Evolutionary conservation across 106 monocot species (phyloP).

Genomic region (Apostasia ramifera): DNA sequence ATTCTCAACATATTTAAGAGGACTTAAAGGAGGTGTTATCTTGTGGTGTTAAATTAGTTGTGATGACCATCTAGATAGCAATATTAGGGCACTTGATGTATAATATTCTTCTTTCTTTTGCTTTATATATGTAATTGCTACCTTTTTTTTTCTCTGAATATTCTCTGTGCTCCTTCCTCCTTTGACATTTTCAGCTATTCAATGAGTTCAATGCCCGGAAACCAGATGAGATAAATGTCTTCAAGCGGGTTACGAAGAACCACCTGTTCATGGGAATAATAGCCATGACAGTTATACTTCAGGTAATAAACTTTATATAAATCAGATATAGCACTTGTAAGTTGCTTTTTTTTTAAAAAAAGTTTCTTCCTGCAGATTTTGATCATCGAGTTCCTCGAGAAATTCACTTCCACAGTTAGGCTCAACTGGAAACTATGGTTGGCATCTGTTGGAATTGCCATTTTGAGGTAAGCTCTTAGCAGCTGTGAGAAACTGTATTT

Average conservation of each 20-base stretch:
- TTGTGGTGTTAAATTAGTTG: too few species aligned
- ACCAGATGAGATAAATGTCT: conserved; percentile 82
- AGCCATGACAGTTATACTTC: conserved; percentile 60
- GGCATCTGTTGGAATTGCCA: conserved; percentile 59
- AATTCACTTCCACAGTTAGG: conserved; percentile 62
- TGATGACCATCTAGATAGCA: too few species aligned
- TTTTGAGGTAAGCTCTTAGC: conserved; percentile 40
- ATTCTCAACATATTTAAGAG: too few species aligned
- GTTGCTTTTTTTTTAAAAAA: not conserved
- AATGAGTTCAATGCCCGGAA: conserved; percentile 98
- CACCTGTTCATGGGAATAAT: conserved; percentile 78
- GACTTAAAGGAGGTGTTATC: too few species aligned
- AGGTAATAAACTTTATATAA: conserved; percentile 26
- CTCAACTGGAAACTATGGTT: conserved; percentile 83
- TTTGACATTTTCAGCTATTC: conserved; percentile 49
- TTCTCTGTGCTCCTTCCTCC: not conserved
- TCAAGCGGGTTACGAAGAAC: conserved; percentile 66
- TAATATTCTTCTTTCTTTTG: not conserved
- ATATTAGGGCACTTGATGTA: too few species aligned
- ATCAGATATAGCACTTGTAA: not conserved
- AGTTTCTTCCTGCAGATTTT: conserved; percentile 34
- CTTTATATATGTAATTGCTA: not conserved
- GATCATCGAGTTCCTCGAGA: conserved; percentile 90
- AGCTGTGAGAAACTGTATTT: not conserved
- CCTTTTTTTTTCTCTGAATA: not conserved